Conservation (phyloP, 2,329 filamentous ascomycete species). For the Penicillium sp. region DNA sequence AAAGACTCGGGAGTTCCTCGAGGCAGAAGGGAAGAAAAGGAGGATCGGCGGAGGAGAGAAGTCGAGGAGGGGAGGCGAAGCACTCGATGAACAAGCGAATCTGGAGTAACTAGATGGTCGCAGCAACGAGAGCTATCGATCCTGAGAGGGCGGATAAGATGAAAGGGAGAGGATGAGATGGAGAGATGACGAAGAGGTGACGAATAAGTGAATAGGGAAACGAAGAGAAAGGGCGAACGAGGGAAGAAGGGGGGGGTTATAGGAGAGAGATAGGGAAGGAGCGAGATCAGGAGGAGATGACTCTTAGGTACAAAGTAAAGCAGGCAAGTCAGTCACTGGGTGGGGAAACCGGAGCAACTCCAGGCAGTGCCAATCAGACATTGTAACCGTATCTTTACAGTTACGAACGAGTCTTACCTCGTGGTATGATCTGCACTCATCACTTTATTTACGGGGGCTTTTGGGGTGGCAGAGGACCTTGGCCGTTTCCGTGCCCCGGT, state of each 20-base stretch:
- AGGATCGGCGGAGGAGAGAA: slow-evolving; percentile 4
- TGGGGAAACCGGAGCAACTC: slow-evolving; percentile 15
- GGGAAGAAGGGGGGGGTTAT: slow-evolving; percentile 13
- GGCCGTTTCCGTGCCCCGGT: slow-evolving; percentile 1
- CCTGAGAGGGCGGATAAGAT: slow-evolving; percentile 8
- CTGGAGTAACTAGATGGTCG: slow-evolving; percentile 1
- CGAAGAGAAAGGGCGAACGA: slow-evolving; percentile 6
- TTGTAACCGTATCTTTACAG: slow-evolving; percentile 3
- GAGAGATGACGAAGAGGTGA: slow-evolving; percentile 9
- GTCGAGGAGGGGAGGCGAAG: slow-evolving; percentile 16
- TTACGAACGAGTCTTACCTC: slow-evolving; percentile 19
- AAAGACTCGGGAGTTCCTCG: neutral
- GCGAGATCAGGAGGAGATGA: slow-evolving; percentile 15
- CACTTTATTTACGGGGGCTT: neutral
- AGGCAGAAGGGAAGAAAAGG: neutral
- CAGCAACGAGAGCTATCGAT: slow-evolving; percentile 5
- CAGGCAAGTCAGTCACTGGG: neutral
- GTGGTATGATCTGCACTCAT: slow-evolving; percentile 12
- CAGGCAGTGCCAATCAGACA: slow-evolving; percentile 8
- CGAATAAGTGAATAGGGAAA: slow-evolving; percentile 11
- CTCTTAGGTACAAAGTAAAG: neutral
- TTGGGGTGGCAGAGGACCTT: neutral
- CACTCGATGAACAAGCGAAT: neutral
- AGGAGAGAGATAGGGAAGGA: slow-evolving; percentile 16
- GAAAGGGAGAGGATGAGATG: slow-evolving; percentile 10